Percentiles rank a stretch among this genome's conserved stretches.
phyloP scores from a whole-genome alignment of 768 basidiomycete genomes.

The Auricularia heimuer region DNA sequence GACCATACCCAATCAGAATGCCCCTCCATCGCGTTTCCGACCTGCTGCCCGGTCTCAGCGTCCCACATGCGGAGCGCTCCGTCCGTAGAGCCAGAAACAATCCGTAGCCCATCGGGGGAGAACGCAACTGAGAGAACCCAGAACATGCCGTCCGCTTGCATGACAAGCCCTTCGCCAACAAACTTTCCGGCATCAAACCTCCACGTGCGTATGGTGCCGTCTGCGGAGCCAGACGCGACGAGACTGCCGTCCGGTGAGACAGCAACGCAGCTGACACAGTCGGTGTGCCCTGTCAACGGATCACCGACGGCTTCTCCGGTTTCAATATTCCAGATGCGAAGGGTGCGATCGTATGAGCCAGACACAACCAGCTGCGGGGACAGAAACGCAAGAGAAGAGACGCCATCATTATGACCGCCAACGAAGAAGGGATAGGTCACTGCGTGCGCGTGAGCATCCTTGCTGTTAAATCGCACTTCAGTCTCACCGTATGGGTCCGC shows the following conservation, averaged over 20 bases:
- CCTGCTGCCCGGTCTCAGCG: conserved; percentile 10
- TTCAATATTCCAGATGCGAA: background rate
- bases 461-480: no score
- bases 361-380: conserved; percentile 7
- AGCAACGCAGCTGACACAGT: conserved; percentile 1
- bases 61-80: conserved; percentile 22
- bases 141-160: background rate
- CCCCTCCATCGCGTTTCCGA: conserved; percentile 13
- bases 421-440: no score
- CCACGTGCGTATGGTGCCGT: conserved; percentile 10
- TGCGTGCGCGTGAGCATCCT: no score
- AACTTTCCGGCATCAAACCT: conserved; percentile 5
- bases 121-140: conserved; percentile 9
- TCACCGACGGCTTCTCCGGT: background rate
- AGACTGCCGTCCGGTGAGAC: conserved; percentile 10
- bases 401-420: background rate
- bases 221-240: conserved; percentile 11
- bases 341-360: conserved; percentile 3
- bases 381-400: conserved; percentile 5
- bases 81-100: conserved; percentile 25
- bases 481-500: no score
- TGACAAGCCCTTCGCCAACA: background rate
- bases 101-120: conserved; percentile 17
- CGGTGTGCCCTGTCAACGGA: conserved; percentile 2
- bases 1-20: conserved; percentile 15